A percentile compares a stretch with the other conserved stretches of the same genome.
Evolutionary conservation across 2,329 filamentous ascomycete genomes (phyloP).

Genomic region (Botrytis byssoidea): DNA sequence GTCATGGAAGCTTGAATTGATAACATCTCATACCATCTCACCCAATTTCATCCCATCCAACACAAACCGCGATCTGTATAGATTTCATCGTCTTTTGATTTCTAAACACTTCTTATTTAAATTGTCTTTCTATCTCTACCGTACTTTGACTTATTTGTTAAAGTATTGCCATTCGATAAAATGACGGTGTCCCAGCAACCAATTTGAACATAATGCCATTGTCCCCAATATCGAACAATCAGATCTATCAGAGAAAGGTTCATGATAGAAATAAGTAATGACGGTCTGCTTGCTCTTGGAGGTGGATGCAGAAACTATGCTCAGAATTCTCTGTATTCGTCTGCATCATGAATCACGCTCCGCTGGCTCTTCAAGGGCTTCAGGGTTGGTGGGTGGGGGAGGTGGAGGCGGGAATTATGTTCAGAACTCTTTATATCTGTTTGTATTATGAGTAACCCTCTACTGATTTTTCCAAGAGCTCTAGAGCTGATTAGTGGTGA

Average conservation of each 20-base stretch:
- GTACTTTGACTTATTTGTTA: not conserved
- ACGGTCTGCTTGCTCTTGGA: not conserved
- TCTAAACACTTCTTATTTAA: not conserved
- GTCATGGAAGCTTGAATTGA: not conserved
- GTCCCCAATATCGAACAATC: not conserved
- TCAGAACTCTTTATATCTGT: too few species aligned
- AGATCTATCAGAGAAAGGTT: not conserved
- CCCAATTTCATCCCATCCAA: not conserved
- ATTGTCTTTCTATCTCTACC: not conserved
- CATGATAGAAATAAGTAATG: not conserved
- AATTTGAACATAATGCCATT: too few species aligned
- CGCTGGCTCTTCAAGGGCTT: not conserved
- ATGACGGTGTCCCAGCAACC: too few species aligned
- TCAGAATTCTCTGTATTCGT: too few species aligned
- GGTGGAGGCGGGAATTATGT: too few species aligned
- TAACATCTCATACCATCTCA: not conserved
- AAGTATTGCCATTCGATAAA: not conserved
- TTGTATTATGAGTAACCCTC: too few species aligned
- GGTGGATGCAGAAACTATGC: too few species aligned
- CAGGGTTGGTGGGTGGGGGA: too few species aligned
- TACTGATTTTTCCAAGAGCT: too few species aligned
- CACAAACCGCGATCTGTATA: too few species aligned
- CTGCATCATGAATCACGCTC: too few species aligned
- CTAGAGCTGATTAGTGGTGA: too few species aligned
- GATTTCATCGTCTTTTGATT: accelerated